Percentiles rank a stretch among this genome's conserved stretches.
phyloP scores from a whole-genome alignment of 1,284 basidiomycete species.

The Cryptococcus sp. region DNA sequence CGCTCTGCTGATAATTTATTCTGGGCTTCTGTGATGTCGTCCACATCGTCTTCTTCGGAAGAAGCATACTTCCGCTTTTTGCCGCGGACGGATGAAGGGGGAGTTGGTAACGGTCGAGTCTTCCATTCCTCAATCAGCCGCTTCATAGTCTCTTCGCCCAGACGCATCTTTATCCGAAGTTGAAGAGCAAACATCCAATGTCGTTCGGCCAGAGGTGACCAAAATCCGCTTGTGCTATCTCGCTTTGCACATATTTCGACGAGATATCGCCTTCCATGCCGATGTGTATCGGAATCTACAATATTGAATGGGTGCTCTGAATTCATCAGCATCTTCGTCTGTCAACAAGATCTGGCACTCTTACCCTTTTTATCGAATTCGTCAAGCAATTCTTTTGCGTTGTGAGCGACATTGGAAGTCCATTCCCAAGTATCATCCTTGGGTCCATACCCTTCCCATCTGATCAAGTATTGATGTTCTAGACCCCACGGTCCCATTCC shows the following conservation, averaged over 20 bases:
- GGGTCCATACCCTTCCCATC: conserved; percentile 60
- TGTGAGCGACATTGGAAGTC: conserved; percentile 49
- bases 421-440: conserved; percentile 63
- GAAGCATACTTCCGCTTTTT: too few relatives aligned
- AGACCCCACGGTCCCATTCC: too few relatives aligned
- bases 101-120: too few relatives aligned
- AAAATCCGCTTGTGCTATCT: conserved; percentile 10
- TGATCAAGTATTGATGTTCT: conserved; percentile 53
- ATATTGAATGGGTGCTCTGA: conserved; percentile 25
- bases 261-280: too few relatives aligned
- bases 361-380: conserved; percentile 40
- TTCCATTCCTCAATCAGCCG: too few relatives aligned
- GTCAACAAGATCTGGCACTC: not conserved
- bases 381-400: conserved; percentile 50
- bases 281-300: too few relatives aligned
- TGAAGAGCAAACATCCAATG: conserved; percentile 5
- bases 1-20: too few relatives aligned
- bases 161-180: too few relatives aligned
- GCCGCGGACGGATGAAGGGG: too few relatives aligned
- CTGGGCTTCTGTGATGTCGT: too few relatives aligned
- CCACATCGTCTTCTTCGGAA: too few relatives aligned
- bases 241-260: not conserved
- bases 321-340: not conserved
- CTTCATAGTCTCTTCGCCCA: too few relatives aligned
- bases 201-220: conserved; percentile 15